Percentiles rank a stretch among this genome's conserved stretches.
phyloP scores from a whole-genome alignment of 192 early-diverging fungal species.

The Backusella luteola region DNA sequence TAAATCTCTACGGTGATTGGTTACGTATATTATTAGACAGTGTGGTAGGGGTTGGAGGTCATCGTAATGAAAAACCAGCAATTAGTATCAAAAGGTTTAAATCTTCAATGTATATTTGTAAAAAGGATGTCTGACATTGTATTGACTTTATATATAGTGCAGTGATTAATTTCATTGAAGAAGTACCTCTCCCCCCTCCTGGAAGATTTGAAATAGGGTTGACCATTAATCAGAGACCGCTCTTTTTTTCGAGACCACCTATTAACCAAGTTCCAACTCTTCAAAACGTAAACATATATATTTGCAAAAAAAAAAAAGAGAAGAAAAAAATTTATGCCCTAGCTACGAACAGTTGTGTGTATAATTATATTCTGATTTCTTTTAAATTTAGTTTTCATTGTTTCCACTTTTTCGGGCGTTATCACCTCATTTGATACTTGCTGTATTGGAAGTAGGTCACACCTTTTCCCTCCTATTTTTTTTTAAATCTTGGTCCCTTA shows the following conservation, averaged over 20 bases:
- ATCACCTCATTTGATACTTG: constrained; percentile 61
- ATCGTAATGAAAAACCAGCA: constrained; percentile 1
- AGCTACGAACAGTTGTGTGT: neutral
- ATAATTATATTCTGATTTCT: constrained; percentile 4
- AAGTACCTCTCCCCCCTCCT: constrained; percentile 76
- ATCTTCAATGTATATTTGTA: no score
- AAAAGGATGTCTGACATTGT: neutral
- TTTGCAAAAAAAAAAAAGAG: neutral
- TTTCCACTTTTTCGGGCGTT: constrained; percentile 72
- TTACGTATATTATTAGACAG: constrained; percentile 57
- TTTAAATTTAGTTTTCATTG: constrained; percentile 61
- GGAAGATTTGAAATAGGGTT: constrained; percentile 76
- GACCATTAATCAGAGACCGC: constrained; percentile 54
- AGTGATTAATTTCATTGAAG: constrained; percentile 66
- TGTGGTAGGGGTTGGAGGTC: constrained; percentile 46
- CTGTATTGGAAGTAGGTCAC: constrained; percentile 62
- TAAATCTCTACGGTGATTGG: constrained; percentile 77
- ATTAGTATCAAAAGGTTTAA: constrained; percentile 26
- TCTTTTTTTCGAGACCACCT: constrained; percentile 72
- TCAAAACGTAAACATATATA: constrained; percentile 63
- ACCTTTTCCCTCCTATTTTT: neutral
- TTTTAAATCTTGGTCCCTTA: neutral
- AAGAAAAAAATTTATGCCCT: neutral
- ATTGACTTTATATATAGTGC: neutral
- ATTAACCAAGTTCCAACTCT: constrained; percentile 71